These are phyloP conservation scores for Chrysanthemum lavandulifolium DNA, from an alignment of 129 eudicot genomes.

Conservation along the genomic window DNA sequence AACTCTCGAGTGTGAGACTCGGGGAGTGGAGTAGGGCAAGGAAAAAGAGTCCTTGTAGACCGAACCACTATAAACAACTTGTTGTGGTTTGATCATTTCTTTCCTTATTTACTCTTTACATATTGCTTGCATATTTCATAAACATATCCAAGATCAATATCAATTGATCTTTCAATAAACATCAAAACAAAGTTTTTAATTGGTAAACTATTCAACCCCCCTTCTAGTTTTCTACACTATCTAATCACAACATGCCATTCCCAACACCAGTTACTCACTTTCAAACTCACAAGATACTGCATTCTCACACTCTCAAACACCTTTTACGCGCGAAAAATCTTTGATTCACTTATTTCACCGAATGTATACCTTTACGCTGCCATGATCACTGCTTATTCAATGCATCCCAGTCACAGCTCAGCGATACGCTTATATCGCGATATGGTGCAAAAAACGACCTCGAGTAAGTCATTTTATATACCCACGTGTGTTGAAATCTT, in stretches of 20 bases:
- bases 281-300: conserved; percentile 71
- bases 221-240: too few species aligned
- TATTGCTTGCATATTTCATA: too few species aligned
- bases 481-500: conserved; percentile 56
- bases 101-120: too few species aligned
- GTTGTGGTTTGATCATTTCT: too few species aligned
- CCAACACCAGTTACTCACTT: conserved; percentile 55
- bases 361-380: conserved; percentile 74
- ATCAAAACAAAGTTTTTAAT: too few species aligned
- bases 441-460: conserved; percentile 43
- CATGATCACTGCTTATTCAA: conserved; percentile 65
- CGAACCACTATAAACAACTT: too few species aligned
- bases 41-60: too few species aligned
- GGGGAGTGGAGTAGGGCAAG: too few species aligned
- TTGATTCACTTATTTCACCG: conserved; percentile 50
- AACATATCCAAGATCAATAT: too few species aligned
- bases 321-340: conserved; percentile 61
- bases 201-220: too few species aligned
- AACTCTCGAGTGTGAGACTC: too few species aligned
- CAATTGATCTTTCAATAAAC: too few species aligned
- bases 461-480: conserved; percentile 58
- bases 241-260: conserved; percentile 55
- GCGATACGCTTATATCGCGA: conserved; percentile 44
- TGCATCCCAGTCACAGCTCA: conserved; percentile 39
- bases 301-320: conserved; percentile 43